phyloP scores from a whole-genome alignment of 352 stramenopile species.

The Globisporangium cylindrosporum region DNA sequence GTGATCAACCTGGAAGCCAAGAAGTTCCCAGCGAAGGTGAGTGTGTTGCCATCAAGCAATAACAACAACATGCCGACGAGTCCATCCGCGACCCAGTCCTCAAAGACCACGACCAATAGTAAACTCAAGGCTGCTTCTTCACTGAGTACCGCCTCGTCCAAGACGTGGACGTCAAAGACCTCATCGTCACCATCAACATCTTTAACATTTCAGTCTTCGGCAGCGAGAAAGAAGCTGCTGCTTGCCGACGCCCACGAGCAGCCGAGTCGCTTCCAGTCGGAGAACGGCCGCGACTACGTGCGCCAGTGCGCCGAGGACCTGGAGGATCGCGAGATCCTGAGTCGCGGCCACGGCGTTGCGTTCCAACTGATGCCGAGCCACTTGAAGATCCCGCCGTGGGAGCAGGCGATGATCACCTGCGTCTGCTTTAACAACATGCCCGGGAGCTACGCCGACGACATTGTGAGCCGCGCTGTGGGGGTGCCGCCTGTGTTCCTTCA shows the following conservation, averaged over 20 bases:
- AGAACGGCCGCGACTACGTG: slow-evolving; percentile 43
- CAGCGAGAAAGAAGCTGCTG: slow-evolving; percentile 22
- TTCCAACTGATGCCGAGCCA: slow-evolving; percentile 35
- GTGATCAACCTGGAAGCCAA: slow-evolving; percentile 59
- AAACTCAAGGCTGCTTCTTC: neutral
- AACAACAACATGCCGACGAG: neutral
- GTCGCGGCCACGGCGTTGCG: slow-evolving; percentile 47
- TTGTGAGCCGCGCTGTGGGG: slow-evolving; percentile 50
- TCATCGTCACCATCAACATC: neutral
- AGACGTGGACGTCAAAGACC: neutral
- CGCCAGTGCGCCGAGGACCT: slow-evolving; percentile 32
- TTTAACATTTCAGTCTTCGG: neutral
- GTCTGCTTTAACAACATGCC: slow-evolving; percentile 82
- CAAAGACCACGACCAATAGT: neutral
- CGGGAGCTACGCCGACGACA: slow-evolving; percentile 52
- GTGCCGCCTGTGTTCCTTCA: slow-evolving; percentile 64
- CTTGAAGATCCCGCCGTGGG: slow-evolving; percentile 53
- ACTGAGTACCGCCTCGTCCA: neutral
- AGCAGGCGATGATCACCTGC: slow-evolving; percentile 45
- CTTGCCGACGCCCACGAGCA: slow-evolving; percentile 47
- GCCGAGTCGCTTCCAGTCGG: slow-evolving; percentile 51
- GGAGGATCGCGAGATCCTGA: slow-evolving; percentile 48
- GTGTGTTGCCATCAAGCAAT: neutral
- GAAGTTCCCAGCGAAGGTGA: slow-evolving; percentile 32
- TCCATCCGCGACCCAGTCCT: neutral